These are phyloP conservation scores for Macrocybe gigantea DNA, from an alignment of 768 basidiomycete species.

Conservation along the genomic window DNA sequence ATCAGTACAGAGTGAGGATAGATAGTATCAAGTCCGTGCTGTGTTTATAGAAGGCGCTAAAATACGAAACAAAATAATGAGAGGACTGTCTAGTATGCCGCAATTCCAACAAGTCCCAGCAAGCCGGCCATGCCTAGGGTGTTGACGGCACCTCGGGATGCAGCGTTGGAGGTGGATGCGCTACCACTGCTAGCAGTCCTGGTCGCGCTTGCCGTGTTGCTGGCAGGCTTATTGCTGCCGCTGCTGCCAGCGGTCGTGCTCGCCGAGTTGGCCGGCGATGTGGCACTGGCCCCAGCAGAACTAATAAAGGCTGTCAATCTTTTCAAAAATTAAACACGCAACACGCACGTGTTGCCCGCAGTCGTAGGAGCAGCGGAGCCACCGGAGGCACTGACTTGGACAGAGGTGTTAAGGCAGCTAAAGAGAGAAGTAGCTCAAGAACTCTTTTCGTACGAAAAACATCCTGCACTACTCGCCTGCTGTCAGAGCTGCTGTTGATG, in stretches of 20 bases:
- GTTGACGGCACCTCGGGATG: constrained; percentile 19
- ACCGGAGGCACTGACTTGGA: constrained; percentile 5
- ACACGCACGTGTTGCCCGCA: constrained; percentile 12
- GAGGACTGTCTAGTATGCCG: constrained; percentile 30
- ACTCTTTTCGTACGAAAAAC: background rate
- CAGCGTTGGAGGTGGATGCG: constrained; percentile 19
- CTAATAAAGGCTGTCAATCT: background rate
- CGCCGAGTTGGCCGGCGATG: constrained; percentile 2
- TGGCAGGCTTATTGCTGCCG: constrained; percentile 9
- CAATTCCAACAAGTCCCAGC: constrained; percentile 46
- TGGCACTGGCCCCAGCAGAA: background rate
- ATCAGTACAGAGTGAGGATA: background rate
- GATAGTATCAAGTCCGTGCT: constrained; percentile 1
- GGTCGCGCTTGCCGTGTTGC: constrained; percentile 12
- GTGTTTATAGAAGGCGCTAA: background rate
- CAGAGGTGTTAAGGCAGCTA: constrained; percentile 15
- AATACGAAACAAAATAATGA: background rate
- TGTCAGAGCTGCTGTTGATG: constrained; percentile 29
- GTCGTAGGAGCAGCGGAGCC: constrained; percentile 5
- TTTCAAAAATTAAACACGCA: background rate
- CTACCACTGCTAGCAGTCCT: constrained; percentile 8
- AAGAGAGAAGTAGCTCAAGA: background rate
- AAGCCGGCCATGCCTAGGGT: constrained; percentile 41
- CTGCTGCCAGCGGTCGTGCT: constrained; percentile 6
- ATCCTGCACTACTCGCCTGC: constrained; percentile 21